phyloP scores from a whole-genome alignment of 2,329 filamentous ascomycete genomes.

The Triangularia verruculosa region DNA sequence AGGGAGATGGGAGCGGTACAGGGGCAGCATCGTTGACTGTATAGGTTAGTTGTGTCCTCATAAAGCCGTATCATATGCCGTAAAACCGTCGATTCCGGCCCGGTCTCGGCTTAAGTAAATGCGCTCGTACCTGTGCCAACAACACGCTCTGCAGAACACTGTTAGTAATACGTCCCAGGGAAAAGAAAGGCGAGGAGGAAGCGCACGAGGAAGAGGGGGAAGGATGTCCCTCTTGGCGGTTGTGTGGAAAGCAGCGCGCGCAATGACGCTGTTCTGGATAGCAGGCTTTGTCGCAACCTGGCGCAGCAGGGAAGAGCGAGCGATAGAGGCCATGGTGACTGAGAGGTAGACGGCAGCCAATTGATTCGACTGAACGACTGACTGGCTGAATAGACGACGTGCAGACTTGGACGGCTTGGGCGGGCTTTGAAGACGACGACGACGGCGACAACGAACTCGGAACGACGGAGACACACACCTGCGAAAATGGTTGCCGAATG shows the following conservation, averaged over 20 bases:
- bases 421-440: constrained; percentile 28
- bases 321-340: constrained; percentile 53
- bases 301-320: constrained; percentile 54
- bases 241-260: constrained; percentile 78
- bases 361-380: constrained; percentile 21
- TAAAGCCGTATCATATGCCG: neutral
- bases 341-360: constrained; percentile 21
- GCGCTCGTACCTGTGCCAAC: constrained; percentile 65
- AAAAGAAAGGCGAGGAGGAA: constrained; percentile 27
- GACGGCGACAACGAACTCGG: constrained; percentile 14
- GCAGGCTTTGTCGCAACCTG: constrained; percentile 39
- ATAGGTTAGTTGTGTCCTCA: constrained; percentile 1
- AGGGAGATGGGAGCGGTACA: constrained; percentile 67
- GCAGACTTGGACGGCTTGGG: neutral
- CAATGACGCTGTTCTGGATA: constrained; percentile 33
- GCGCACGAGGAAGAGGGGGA: constrained; percentile 81
- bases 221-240: constrained; percentile 73
- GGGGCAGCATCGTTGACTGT: constrained; percentile 82
- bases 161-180: constrained; percentile 24
- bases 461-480: constrained; percentile 1
- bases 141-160: constrained; percentile 58
- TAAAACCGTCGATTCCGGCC: neutral
- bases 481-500: constrained; percentile 25
- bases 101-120: constrained; percentile 5
- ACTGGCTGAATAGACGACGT: constrained; percentile 17